Evolutionary conservation across 2,329 filamentous ascomycete species (phyloP).

Genomic region (Colletotrichum horii): DNA sequence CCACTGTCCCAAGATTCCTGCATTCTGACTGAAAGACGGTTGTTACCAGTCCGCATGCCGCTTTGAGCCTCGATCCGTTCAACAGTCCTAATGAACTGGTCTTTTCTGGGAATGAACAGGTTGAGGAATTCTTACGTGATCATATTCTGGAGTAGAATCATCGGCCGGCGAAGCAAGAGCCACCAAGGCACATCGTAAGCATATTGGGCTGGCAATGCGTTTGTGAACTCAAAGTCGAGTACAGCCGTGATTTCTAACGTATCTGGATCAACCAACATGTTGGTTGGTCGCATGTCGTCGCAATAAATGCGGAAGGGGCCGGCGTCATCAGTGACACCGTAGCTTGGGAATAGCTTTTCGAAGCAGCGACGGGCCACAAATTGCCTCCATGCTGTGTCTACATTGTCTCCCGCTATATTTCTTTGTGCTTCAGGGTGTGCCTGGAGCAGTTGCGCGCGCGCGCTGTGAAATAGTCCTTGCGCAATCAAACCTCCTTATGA

Average conservation of each 20-base stretch:
- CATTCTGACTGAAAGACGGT: constrained; percentile 31
- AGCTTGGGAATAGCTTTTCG: constrained; percentile 33
- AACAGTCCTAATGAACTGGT: constrained; percentile 40
- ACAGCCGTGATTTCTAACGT: constrained; percentile 40
- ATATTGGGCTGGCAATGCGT: constrained; percentile 44
- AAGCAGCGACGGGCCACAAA: constrained; percentile 39
- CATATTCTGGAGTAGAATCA: constrained; percentile 26
- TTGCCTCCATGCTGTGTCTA: constrained; percentile 28
- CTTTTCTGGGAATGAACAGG: constrained; percentile 35
- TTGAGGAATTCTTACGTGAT: constrained; percentile 26
- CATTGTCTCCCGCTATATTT: constrained; percentile 32
- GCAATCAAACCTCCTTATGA: constrained; percentile 31
- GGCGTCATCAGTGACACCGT: constrained; percentile 28
- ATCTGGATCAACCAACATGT: constrained; percentile 42
- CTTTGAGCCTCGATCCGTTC: constrained; percentile 29
- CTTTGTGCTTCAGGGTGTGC: constrained; percentile 33
- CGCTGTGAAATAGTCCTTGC: constrained; percentile 7
- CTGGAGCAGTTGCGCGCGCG: constrained; percentile 30
- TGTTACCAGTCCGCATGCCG: background rate
- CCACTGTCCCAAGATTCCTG: constrained; percentile 37
- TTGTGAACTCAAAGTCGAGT: constrained; percentile 46
- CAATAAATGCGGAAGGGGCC: constrained; percentile 43
- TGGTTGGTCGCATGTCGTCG: constrained; percentile 41
- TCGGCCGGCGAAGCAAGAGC: constrained; percentile 35
- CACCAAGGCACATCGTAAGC: constrained; percentile 43